Conservation (phyloP, 2,329 filamentous ascomycete species). For the Chrysoporthe cubensis region DNA sequence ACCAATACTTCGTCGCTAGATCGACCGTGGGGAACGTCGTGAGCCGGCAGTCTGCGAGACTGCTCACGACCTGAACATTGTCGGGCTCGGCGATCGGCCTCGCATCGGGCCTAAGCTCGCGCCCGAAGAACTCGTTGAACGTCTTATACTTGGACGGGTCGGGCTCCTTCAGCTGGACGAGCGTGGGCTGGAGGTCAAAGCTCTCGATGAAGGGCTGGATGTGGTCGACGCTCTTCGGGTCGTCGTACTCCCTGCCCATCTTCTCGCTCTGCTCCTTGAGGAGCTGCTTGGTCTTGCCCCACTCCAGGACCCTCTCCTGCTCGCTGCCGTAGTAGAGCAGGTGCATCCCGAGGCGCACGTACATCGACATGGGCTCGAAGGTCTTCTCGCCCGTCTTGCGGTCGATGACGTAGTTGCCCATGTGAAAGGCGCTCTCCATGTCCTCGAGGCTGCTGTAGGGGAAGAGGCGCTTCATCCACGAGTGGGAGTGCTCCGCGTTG, state of each 20-base stretch:
- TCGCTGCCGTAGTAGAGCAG: slow-evolving; percentile 46
- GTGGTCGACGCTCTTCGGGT: slow-evolving; percentile 39
- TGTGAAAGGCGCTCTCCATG: slow-evolving; percentile 41
- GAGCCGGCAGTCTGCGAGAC: slow-evolving; percentile 23
- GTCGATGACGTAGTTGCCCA: slow-evolving; percentile 49
- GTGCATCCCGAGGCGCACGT: slow-evolving; percentile 48
- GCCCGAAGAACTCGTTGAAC: slow-evolving; percentile 49
- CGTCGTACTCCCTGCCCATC: slow-evolving; percentile 46
- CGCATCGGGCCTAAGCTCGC: slow-evolving; percentile 41
- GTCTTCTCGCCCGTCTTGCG: slow-evolving; percentile 43
- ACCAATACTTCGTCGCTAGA: slow-evolving; percentile 23
- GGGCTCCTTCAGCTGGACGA: slow-evolving; percentile 41
- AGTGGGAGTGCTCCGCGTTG: slow-evolving; percentile 26
- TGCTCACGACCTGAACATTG: slow-evolving; percentile 29
- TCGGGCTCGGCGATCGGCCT: slow-evolving; percentile 42
- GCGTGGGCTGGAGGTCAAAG: slow-evolving; percentile 39
- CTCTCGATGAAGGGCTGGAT: slow-evolving; percentile 46
- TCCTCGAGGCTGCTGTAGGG: slow-evolving; percentile 35
- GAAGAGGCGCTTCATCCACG: slow-evolving; percentile 30
- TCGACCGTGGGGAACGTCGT: slow-evolving; percentile 21
- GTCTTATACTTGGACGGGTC: slow-evolving; percentile 43
- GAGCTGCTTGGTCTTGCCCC: slow-evolving; percentile 38
- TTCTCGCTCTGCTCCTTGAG: slow-evolving; percentile 43
- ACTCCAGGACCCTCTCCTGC: slow-evolving; percentile 43
- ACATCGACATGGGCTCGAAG: slow-evolving; percentile 47